These are phyloP conservation scores for Ogataea paradorogensis DNA, from an alignment of 805 yeast species.

Conservation along the genomic window DNA sequence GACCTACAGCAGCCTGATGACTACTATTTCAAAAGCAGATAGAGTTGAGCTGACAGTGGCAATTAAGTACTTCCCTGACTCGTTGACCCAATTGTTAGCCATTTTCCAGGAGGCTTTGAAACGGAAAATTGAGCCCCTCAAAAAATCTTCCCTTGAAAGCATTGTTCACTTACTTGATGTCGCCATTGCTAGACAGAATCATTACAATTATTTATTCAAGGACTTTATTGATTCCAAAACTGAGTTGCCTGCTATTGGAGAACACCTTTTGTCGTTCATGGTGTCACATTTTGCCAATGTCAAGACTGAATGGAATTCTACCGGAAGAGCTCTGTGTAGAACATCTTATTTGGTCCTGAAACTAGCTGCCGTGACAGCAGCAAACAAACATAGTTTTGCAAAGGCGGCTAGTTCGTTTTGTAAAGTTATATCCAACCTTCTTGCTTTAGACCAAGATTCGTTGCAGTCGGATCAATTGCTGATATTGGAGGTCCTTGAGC, in stretches of 20 bases:
- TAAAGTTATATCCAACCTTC: conserved; percentile 39
- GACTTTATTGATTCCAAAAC: conserved; percentile 39
- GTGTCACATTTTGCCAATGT: conserved; percentile 47
- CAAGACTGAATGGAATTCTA: conserved; percentile 55
- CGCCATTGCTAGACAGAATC: conserved; percentile 63
- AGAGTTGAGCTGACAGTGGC: conserved; percentile 53
- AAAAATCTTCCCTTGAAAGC: conserved; percentile 45
- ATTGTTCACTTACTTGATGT: conserved; percentile 60
- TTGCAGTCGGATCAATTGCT: conserved; percentile 62
- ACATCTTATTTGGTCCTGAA: conserved; percentile 51
- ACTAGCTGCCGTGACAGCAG: conserved; percentile 30
- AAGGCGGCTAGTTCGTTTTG: conserved; percentile 30
- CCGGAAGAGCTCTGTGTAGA: conserved; percentile 64
- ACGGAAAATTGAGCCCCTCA: conserved; percentile 25
- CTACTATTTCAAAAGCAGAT: conserved; percentile 47
- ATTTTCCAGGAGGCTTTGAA: conserved; percentile 29
- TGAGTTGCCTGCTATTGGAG: conserved; percentile 49
- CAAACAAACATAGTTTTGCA: conserved; percentile 12
- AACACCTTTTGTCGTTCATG: conserved; percentile 45
- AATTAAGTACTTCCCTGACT: conserved; percentile 58
- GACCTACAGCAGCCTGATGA: conserved; percentile 41
- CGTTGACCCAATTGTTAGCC: conserved; percentile 41
- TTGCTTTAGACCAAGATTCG: conserved; percentile 43
- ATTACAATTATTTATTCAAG: conserved; percentile 55
- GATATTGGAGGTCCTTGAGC: conserved; percentile 57